Base-by-base conservation (phyloP, 1,139 yeast species). In the Hyphopichia wangnamkhiaoensis region DNA sequence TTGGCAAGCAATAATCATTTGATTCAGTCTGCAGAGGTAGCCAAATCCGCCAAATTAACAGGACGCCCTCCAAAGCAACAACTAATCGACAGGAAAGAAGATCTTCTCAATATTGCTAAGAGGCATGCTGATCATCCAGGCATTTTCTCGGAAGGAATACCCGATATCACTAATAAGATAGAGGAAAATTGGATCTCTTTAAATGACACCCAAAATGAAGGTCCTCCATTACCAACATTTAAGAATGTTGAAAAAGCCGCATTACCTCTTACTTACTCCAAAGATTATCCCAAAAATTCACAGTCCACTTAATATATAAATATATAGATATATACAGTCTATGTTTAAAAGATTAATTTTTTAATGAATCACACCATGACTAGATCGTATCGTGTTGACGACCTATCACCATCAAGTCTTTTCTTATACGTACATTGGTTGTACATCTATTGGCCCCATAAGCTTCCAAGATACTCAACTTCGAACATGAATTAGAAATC, bases 391-490 rank as follows among this genome's bases (percentile, higher is more conserved):
- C 90, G 47, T 84, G 80, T 58, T 85, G 91, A 42, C 95, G 72
- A 6, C 96, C 96, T 43, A 88, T 79, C 4, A 89, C 68, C 43
- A 79, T 74, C 33, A 87, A 54, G 10, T 81, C 85, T 1, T 68
- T 67, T 41, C 82, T 67, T 4, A 76, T 57, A 3, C 59, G 58
- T 0, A 87, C 87, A 19, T 66, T 65, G 6, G 72, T 65, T 0
- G 90, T 81, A 40, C 93, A 82, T 46, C 79, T 67, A 49, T 85
- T 86, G 50, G 83, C 75, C 0, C 96, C 96, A 58, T 84, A 87
- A 5, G 87, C 88, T 53, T 88, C 96, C 40, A 90, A 54, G 10
- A 86, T 67, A 33, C 74, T 71, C 42, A 90, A 61, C 37, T 76
- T 77, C 0, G 82, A 77, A 49, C 93, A 84, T 13, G 71, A 67